phyloP scores from a whole-genome alignment of 345 rosid genomes.

The Murraya paniculata region DNA sequence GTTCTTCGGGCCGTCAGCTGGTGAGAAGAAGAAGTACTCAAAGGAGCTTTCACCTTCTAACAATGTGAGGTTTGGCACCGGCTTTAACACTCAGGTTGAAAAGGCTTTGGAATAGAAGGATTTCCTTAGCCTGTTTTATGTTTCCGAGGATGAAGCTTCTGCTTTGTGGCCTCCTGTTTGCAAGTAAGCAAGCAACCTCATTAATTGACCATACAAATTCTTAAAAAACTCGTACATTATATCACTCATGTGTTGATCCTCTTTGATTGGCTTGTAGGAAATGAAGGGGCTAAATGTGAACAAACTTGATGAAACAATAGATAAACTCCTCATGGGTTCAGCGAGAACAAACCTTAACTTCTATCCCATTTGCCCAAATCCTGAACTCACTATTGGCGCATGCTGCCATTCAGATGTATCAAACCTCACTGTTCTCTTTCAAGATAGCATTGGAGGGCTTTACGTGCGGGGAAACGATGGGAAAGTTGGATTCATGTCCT shows the following conservation, averaged over 20 bases:
- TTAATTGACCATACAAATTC: too few relatives aligned
- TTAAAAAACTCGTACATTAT: too few relatives aligned
- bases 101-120: slow-evolving; percentile 57
- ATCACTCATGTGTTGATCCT: neutral
- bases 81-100: slow-evolving; percentile 42
- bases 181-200: slow-evolving; percentile 20
- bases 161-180: slow-evolving; percentile 43
- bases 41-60: slow-evolving; percentile 30
- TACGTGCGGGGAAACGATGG: slow-evolving; percentile 28
- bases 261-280: neutral
- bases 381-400: slow-evolving; percentile 41
- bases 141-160: slow-evolving; percentile 40
- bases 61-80: slow-evolving; percentile 34
- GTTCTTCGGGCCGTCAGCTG: slow-evolving; percentile 40
- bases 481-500: slow-evolving; percentile 23
- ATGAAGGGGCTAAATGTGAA: slow-evolving; percentile 38
- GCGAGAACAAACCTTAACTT: slow-evolving; percentile 37
- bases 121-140: slow-evolving; percentile 46
- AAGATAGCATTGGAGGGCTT: slow-evolving; percentile 43
- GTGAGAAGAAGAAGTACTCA: slow-evolving; percentile 34
- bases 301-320: slow-evolving; percentile 33
- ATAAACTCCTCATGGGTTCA: slow-evolving; percentile 36
- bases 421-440: slow-evolving; percentile 37
- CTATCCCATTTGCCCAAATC: slow-evolving; percentile 44
- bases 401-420: slow-evolving; percentile 43